Percentiles rank a stretch among this genome's conserved stretches.
These are phyloP conservation scores for Raddia distichophylla DNA, from an alignment of 176 grass and related monocot genomes.

Conservation along the genomic window DNA sequence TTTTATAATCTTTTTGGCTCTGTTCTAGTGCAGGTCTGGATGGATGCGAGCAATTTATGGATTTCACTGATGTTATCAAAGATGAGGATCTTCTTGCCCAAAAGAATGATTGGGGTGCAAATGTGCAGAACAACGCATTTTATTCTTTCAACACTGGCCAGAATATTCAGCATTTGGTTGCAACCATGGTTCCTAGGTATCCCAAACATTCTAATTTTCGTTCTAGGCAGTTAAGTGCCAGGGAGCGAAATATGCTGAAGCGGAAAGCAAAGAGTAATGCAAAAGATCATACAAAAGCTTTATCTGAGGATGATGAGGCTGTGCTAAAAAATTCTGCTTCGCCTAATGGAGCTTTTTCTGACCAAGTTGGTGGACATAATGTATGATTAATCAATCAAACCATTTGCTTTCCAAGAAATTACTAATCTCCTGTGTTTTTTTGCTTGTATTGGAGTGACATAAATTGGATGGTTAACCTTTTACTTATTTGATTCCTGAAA, in stretches of 20 bases:
- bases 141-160: conserved; percentile 59
- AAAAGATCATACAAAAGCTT: conserved; percentile 89
- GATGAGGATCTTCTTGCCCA: conserved; percentile 96
- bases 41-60: conserved; percentile 99
- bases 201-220: conserved; percentile 54
- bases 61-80: conserved; percentile 93
- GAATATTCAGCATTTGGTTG: conserved; percentile 94
- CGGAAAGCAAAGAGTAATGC: conserved; percentile 87
- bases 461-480: neutral
- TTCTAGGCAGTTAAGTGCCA: conserved; percentile 81
- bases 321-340: conserved; percentile 39
- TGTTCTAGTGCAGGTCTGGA: conserved; percentile 78
- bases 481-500: conserved; percentile 15
- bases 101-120: conserved; percentile 57
- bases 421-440: conserved; percentile 2
- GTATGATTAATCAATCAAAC: conserved; percentile 39
- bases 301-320: conserved; percentile 75
- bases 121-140: conserved; percentile 64
- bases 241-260: conserved; percentile 93
- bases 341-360: conserved; percentile 62
- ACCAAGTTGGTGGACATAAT: conserved; percentile 56
- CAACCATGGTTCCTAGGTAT: conserved; percentile 78
- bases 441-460: conserved; percentile 6
- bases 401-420: neutral
- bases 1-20: conserved; percentile 30